A percentile compares a stretch with the other conserved stretches of the same genome.
These are phyloP conservation scores for Ettlia oleoabundans DNA, from an alignment of 139 green algal species.

Conservation along the genomic window DNA sequence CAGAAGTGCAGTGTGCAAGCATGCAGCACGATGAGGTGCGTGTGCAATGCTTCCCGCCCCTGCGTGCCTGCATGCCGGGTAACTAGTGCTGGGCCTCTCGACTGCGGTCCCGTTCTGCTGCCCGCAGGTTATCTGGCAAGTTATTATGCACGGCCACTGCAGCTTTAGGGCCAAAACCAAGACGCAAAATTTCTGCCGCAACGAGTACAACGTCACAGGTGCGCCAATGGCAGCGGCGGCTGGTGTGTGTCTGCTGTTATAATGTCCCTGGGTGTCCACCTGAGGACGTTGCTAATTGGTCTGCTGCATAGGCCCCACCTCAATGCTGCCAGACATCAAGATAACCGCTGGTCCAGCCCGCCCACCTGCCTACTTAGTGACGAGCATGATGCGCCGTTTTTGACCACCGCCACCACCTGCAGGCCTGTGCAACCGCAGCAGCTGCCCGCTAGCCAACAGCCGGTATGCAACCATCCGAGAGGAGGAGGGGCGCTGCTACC, in stretches of 20 bases:
- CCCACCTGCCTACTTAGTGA: too few species aligned
- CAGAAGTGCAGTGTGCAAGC: background rate
- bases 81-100: background rate
- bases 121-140: conserved; percentile 68
- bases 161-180: conserved; percentile 93
- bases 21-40: conserved; percentile 58
- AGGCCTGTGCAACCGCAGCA: conserved; percentile 91
- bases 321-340: too few species aligned
- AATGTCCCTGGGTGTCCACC: background rate
- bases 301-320: too few species aligned
- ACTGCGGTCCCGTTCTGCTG: background rate
- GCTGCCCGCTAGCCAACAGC: conserved; percentile 96
- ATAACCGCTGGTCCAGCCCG: too few species aligned
- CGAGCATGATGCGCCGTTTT: too few species aligned
- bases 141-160: conserved; percentile 97
- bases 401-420: too few species aligned
- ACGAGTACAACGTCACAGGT: conserved; percentile 98
- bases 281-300: background rate
- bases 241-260: background rate
- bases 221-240: background rate
- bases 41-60: background rate
- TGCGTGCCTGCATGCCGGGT: conserved; percentile 16
- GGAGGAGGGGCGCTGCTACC: conserved; percentile 84
- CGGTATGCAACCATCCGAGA: conserved; percentile 93
- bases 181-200: conserved; percentile 96